A percentile compares a stretch with the other conserved stretches of the same genome.
Evolutionary conservation across 2,329 filamentous ascomycete genomes (phyloP).

Genomic region (Calycina herbarum): DNA sequence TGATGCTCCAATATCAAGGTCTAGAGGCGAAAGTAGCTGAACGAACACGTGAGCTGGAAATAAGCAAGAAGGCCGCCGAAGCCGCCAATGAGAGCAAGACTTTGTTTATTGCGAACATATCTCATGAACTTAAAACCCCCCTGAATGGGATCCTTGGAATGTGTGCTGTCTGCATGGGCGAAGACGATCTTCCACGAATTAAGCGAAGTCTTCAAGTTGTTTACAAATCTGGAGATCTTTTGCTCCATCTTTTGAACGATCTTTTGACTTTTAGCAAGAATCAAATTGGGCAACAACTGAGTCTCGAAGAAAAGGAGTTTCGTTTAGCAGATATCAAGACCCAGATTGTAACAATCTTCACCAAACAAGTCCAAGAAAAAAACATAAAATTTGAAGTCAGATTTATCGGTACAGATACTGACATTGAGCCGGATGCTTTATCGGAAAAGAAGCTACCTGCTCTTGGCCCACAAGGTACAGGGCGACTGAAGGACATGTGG

Average conservation of each 20-base stretch:
- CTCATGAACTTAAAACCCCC: conserved; percentile 84
- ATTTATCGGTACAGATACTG: conserved; percentile 59
- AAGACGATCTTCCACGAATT: conserved; percentile 74
- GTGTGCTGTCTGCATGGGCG: conserved; percentile 90
- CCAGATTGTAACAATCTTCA: conserved; percentile 83
- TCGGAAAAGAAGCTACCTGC: conserved; percentile 48
- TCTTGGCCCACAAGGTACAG: conserved; percentile 64
- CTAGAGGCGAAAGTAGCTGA: conserved; percentile 83
- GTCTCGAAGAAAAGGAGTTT: conserved; percentile 82
- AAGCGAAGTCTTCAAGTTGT: conserved; percentile 84
- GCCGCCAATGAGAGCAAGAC: conserved; percentile 98
- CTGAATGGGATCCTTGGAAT: conserved; percentile 95
- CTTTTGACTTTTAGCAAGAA: conserved; percentile 93
- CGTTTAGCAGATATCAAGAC: conserved; percentile 78
- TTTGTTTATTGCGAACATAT: conserved; percentile 94
- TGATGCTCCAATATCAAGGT: conserved; percentile 81
- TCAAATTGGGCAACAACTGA: conserved; percentile 82
- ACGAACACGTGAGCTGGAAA: conserved; percentile 79
- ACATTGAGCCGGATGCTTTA: conserved; percentile 20
- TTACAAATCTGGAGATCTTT: conserved; percentile 82
- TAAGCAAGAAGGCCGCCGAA: conserved; percentile 88
- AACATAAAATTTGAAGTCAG: conserved; percentile 71
- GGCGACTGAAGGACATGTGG: conserved; percentile 76
- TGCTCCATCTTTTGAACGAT: conserved; percentile 85
- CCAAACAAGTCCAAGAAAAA: conserved; percentile 82